Conservation (phyloP, 305 asterid genomes). For the Rubia tinctorum region DNA sequence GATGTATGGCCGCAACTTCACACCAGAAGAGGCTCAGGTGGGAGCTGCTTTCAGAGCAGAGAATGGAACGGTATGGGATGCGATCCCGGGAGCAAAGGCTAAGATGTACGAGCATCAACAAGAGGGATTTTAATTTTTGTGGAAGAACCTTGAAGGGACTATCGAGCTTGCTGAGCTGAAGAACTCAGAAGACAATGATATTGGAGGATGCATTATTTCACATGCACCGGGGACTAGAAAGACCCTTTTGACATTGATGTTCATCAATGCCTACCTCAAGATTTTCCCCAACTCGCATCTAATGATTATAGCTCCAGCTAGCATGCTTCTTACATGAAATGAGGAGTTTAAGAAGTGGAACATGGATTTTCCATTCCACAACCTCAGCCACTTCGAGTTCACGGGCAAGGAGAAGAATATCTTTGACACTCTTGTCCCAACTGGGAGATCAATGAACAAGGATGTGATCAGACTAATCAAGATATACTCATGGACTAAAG, state of each 20-base stretch:
- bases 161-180: slow-evolving; percentile 37
- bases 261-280: slow-evolving; percentile 44
- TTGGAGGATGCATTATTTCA: slow-evolving; percentile 75
- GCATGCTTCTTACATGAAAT: slow-evolving; percentile 71
- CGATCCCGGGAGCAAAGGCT: slow-evolving; percentile 34
- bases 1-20: background rate
- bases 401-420: slow-evolving; percentile 30
- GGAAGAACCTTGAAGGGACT: slow-evolving; percentile 66
- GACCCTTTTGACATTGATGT: no score
- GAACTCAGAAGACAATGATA: slow-evolving; percentile 19
- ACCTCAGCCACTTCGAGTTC: slow-evolving; percentile 39
- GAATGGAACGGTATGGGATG: slow-evolving; percentile 56
- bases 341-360: slow-evolving; percentile 69
- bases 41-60: background rate
- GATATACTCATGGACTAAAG: slow-evolving; percentile 41
- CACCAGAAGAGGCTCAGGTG: background rate
- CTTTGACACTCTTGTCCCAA: slow-evolving; percentile 5
- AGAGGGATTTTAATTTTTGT: slow-evolving; percentile 66
- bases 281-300: slow-evolving; percentile 50
- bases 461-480: no score
- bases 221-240: slow-evolving; percentile 84
- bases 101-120: slow-evolving; percentile 68
- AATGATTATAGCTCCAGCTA: slow-evolving; percentile 50
- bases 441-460: slow-evolving; percentile 13
- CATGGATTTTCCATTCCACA: slow-evolving; percentile 47